Base-by-base conservation (phyloP, 2,329 filamentous ascomycete genomes). In the Penicillium carneum region DNA sequence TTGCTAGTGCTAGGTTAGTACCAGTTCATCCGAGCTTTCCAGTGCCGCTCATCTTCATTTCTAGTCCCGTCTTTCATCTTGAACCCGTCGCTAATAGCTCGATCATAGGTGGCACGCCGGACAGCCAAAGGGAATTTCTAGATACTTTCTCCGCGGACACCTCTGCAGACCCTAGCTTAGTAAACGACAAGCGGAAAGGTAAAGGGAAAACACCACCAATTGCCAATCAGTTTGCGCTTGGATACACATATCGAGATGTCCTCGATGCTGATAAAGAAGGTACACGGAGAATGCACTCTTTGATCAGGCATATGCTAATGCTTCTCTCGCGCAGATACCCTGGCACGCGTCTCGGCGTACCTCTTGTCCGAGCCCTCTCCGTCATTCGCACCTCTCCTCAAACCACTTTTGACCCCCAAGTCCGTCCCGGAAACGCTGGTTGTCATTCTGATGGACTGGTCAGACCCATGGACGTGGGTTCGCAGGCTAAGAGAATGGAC, bases 221-320 rank as follows among this genome's bases (percentile, higher is more conserved):
- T 72, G 93, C 93, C 57, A 97, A 97, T 74, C 90, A 90, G 74
- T 97, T 96, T 78, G 93, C 93, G 11, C 81, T 97, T 62, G 93
- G 93, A 53, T 97, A 97, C 76, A 97, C 93, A 56, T 97, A 97
- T 79, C 92, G 96, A 76, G 92, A 97, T 79, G 92, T 97, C 39
- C 84, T 97, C 39, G 93, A 97, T 77, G 90, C 92, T 59, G 93
- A 97, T 75, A 93, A 96, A 77, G 94, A 97, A 83, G 91, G 91
- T 93, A 79, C 61, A 78, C 72, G 41, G 20, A 26, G 26, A 20
- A 11, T 23, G 4, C 23, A 18, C 20, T 2, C 20, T 49, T 42
- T 20, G n/a, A 46, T 41, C 42, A 38, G 18, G 23, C 33, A 9
- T 26, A 26, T 26, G 23, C 34, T 60, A 61, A 65, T 52, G 47